Base-by-base conservation (phyloP, 2,329 filamentous ascomycete species). In the Mycosphaerelloides madeirae region DNA sequence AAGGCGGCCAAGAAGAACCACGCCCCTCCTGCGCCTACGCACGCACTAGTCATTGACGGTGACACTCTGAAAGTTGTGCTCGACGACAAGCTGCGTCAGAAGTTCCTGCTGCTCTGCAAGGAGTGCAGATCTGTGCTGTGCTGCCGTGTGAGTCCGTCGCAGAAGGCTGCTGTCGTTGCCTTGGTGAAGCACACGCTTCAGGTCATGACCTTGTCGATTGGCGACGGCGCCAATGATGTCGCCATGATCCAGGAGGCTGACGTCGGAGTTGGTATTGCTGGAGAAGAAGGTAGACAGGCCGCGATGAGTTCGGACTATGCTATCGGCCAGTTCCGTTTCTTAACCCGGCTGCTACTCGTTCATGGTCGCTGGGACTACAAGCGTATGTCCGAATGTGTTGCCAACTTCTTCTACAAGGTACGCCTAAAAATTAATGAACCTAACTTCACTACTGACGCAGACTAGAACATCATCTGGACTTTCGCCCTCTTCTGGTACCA, bases 321-420 rank as follows among this genome's bases (percentile, higher is more conserved):
- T 40, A 94, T 96, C 63, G 90, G 87, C 1, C 90, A 96, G 67
- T 96, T 96, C 73, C 80, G 88, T 31, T 96, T 87, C 71, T 74
- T 96, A 40, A 84, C 89, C 58, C 77, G 90, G 43, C 74, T 96
- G 49, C 79, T 96, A 22, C 78, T 96, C 15, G 89, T 96, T 3
- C 90, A 96, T 63, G 90, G 90, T 46, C 81, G 90, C 46, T 96
- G 90, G 87, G 95, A 89, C n/a, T 98, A 98, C 70, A 81, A 91
- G 41, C 82, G 93, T 58, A 73, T 98, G 65, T 88, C 85, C 22
- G 93, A 98, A 72, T 87, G 84, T 36, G 96, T 94, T 60, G 88
- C 89, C 66, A 98, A 98, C 67, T 98, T 98, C 77, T 98, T 98
- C 75, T 98, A 97, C 80, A 98, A 98, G 73, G 79, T 81, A 64